Conservation (phyloP, 805 yeast genomes). For the Starmerella khaoyaiensis region DNA sequence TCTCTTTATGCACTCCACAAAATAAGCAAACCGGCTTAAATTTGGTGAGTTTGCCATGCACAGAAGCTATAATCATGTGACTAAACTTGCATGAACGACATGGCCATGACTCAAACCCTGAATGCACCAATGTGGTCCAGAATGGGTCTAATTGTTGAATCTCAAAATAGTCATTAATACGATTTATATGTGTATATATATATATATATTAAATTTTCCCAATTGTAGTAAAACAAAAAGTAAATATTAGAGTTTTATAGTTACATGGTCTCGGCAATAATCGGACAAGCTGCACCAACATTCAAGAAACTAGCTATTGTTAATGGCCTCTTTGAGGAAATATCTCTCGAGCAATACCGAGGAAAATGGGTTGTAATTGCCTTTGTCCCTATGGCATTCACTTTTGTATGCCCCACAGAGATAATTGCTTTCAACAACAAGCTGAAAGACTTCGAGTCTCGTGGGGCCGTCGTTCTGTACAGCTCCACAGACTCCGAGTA, state of each 20-base stretch:
- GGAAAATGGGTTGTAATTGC: slow-evolving; percentile 97
- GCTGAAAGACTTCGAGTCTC: slow-evolving; percentile 72
- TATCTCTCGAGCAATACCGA: slow-evolving; percentile 85
- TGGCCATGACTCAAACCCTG: too few relatives aligned
- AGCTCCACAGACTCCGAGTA: slow-evolving; percentile 98
- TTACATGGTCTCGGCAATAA: slow-evolving; percentile 62
- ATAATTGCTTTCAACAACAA: slow-evolving; percentile 98
- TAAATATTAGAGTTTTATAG: not conserved
- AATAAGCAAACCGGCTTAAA: too few relatives aligned
- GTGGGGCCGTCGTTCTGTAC: slow-evolving; percentile 78
- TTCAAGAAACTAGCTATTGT: slow-evolving; percentile 96
- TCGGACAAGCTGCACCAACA: slow-evolving; percentile 92
- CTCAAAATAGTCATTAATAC: too few relatives aligned
- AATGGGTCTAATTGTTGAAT: too few relatives aligned
- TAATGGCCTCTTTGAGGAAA: slow-evolving; percentile 91
- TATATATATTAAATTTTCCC: too few relatives aligned
- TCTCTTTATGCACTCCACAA: too few relatives aligned
- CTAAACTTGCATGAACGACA: too few relatives aligned
- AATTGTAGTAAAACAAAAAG: too few relatives aligned
- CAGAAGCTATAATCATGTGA: too few relatives aligned
- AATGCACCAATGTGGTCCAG: too few relatives aligned
- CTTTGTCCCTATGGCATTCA: slow-evolving; percentile 97
- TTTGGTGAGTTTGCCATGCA: too few relatives aligned
- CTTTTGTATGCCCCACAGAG: slow-evolving; percentile 99
- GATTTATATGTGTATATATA: too few relatives aligned